These are phyloP conservation scores for Taphrina pruni DNA, from an alignment of 1,139 yeast genomes.

Conservation along the genomic window DNA sequence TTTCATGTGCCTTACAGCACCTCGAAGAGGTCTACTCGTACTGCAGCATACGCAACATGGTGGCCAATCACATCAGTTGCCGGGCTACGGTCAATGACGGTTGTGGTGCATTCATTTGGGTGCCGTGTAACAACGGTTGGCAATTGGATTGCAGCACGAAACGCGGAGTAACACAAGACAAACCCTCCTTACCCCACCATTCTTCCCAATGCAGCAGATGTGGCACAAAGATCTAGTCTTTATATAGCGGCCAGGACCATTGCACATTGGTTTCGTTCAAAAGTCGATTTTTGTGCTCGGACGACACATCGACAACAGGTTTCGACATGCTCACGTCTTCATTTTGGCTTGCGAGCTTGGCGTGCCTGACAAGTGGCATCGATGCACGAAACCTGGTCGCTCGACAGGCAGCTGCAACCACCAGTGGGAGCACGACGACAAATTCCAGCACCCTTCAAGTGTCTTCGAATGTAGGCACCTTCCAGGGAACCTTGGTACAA, in stretches of 20 bases:
- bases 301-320: too few species aligned
- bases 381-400: conserved; percentile 5
- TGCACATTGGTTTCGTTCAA: neutral
- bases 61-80: too few species aligned
- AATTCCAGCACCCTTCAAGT: conserved; percentile 19
- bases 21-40: too few species aligned
- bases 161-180: neutral
- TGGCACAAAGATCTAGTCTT: neutral
- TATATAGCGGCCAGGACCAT: neutral
- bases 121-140: too few species aligned
- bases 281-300: neutral
- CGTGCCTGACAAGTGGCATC: neutral
- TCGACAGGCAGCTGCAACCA: conserved; percentile 9
- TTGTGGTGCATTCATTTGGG: too few species aligned
- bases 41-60: too few species aligned
- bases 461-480: conserved; percentile 32
- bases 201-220: neutral
- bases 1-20: too few species aligned
- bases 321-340: conserved; percentile 2
- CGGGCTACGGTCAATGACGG: too few species aligned
- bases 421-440: neutral
- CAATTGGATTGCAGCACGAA: neutral
- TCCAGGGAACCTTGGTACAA: conserved; percentile 7
- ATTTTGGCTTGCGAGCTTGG: conserved; percentile 3
- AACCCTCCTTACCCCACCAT: neutral